Percentiles rank a stretch among this genome's conserved stretches.
phyloP scores from a whole-genome alignment of 2,329 filamentous ascomycete species.

The Chrysoporthe cubensis region DNA sequence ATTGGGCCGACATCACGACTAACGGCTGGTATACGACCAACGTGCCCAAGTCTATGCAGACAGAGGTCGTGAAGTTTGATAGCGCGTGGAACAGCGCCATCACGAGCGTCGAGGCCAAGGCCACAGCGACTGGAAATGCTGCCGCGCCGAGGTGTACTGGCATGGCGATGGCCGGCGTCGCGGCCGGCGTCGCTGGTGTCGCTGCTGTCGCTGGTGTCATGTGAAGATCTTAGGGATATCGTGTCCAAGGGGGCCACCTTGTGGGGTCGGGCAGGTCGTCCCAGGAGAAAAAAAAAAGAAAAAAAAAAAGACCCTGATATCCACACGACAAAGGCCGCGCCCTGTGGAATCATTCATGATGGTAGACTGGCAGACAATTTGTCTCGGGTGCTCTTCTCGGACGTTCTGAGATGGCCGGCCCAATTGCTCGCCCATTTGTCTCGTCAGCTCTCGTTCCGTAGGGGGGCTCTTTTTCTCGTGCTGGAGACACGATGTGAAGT shows the following conservation, averaged over 20 bases:
- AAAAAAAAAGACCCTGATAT: no score
- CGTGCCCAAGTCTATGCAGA: constrained; percentile 25
- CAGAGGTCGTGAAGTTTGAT: constrained; percentile 26
- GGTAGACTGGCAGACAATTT: no score
- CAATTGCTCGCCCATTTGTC: no score
- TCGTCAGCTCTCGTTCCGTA: no score
- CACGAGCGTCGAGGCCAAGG: constrained; percentile 28
- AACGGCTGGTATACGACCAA: constrained; percentile 29
- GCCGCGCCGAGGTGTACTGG: constrained; percentile 25
- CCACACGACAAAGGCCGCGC: no score
- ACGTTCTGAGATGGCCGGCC: no score
- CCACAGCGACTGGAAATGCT: constrained; percentile 16
- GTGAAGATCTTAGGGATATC: neutral
- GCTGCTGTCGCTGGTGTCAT: constrained; percentile 24
- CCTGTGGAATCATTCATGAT: neutral
- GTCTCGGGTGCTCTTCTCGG: no score
- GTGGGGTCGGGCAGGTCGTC: no score
- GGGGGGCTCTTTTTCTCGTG: no score
- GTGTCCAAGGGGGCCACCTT: no score
- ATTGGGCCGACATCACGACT: constrained; percentile 30
- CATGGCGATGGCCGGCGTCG: constrained; percentile 21
- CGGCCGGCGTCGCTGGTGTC: constrained; percentile 24
- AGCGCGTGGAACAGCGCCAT: constrained; percentile 26
- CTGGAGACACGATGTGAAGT: no score
- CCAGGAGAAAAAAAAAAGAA: no score